These are phyloP conservation scores for Naumovozyma castellii DNA, from an alignment of 805 yeast species.

Conservation along the genomic window DNA sequence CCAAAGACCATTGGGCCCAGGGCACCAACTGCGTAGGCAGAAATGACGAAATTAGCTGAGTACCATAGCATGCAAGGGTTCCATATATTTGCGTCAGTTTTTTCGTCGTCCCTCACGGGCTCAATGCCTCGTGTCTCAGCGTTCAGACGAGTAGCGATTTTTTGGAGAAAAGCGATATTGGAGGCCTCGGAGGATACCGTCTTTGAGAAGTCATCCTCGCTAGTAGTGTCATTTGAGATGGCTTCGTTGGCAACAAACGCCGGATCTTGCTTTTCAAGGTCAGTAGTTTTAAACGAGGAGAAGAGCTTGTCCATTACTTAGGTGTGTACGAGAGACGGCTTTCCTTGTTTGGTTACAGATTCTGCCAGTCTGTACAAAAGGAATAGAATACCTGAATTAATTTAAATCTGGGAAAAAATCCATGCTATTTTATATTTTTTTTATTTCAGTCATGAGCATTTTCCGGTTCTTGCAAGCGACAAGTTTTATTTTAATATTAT, in stretches of 20 bases:
- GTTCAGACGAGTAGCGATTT: conserved; percentile 21
- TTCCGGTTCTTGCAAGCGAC: no score
- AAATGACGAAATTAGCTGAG: conserved; percentile 80
- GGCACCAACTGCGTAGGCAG: conserved; percentile 73
- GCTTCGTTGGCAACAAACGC: background rate
- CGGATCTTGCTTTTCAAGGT: background rate
- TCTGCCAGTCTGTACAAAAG: no score
- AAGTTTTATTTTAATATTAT: no score
- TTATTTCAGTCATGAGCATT: no score
- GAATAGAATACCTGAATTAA: no score
- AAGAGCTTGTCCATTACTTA: no score
- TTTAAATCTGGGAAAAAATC: no score
- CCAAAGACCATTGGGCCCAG: conserved; percentile 55
- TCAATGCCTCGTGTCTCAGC: conserved; percentile 74
- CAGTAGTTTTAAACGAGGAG: no score
- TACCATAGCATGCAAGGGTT: conserved; percentile 84
- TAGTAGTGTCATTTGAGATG: background rate
- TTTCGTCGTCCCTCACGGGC: conserved; percentile 68
- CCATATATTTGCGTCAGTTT: conserved; percentile 53
- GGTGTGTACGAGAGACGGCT: no score
- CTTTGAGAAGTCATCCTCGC: background rate
- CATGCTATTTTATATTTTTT: no score
- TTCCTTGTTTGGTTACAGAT: background rate
- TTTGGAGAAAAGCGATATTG: conserved; percentile 12
- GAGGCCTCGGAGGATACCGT: background rate